Conservation (phyloP, 805 yeast species). For the Saccharomycopsis oosterbeekiorum region DNA sequence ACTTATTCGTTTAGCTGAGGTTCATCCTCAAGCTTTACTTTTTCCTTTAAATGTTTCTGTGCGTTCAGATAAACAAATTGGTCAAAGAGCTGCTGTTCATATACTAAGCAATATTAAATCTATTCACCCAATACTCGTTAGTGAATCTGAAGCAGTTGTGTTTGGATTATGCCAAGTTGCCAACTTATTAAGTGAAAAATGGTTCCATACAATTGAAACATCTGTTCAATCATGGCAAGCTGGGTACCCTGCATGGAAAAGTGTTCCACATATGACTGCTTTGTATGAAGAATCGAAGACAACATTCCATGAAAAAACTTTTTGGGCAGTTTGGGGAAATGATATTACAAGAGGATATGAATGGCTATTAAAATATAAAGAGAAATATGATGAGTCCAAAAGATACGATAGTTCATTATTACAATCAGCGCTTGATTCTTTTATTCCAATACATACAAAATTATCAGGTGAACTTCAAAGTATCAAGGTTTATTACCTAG, state of each 20-base stretch:
- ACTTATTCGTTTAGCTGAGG: conserved; percentile 79
- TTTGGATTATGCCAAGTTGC: conserved; percentile 90
- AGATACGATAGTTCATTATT: conserved; percentile 9
- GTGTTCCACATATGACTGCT: conserved; percentile 87
- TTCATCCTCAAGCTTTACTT: conserved; percentile 94
- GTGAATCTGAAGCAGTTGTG: conserved; percentile 91
- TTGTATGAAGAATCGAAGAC: conserved; percentile 78
- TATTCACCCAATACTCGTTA: conserved; percentile 76
- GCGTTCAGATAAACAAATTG: conserved; percentile 79
- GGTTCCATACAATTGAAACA: conserved; percentile 97
- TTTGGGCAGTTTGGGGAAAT: conserved; percentile 86
- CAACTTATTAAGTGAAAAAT: conserved; percentile 92
- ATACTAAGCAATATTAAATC: conserved; percentile 87
- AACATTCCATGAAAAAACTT: conserved; percentile 85
- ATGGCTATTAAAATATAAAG: conserved; percentile 80
- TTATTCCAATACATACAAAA: conserved; percentile 65
- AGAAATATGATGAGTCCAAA: conserved; percentile 63
- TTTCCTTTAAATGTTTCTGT: conserved; percentile 94
- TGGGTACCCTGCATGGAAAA: conserved; percentile 88
- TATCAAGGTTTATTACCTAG: conserved; percentile 31
- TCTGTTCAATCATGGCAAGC: conserved; percentile 91
- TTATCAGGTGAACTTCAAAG: conserved; percentile 58
- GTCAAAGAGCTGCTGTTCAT: conserved; percentile 85
- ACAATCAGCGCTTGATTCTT: conserved; percentile 16
- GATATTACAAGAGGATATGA: conserved; percentile 89